Evolutionary conservation across 2,329 filamentous ascomycete species (phyloP).

Genomic region (Teratosphaeriaceae sp.): DNA sequence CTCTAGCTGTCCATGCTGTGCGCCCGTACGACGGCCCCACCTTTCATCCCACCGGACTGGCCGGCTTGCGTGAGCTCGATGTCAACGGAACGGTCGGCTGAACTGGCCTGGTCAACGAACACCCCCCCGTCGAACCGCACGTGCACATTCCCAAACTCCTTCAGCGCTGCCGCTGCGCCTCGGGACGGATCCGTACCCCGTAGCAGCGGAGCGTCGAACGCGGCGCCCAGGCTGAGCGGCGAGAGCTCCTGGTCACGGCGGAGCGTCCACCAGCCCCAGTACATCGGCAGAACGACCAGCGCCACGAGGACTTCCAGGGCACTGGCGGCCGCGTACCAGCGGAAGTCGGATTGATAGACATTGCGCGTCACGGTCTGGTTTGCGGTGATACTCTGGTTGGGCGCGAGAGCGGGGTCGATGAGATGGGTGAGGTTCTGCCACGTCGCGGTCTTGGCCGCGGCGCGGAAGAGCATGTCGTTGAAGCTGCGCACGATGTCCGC

Average conservation of each 20-base stretch:
- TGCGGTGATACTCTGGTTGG: slow-evolving; percentile 6
- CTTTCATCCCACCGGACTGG: no score
- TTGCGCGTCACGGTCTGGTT: slow-evolving; percentile 9
- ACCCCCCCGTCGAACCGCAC: not conserved
- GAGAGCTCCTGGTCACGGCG: slow-evolving; percentile 1
- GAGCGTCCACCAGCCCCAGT: slow-evolving; percentile 13
- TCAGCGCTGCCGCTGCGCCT: not conserved
- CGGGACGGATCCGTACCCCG: not conserved
- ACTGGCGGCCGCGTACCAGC: slow-evolving; percentile 11
- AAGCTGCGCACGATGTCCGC: slow-evolving; percentile 6
- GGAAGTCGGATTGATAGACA: slow-evolving; percentile 11
- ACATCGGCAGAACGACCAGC: slow-evolving; percentile 10
- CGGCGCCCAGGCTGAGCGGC: slow-evolving; percentile 2
- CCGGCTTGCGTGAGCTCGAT: no score
- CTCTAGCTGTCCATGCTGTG: no score
- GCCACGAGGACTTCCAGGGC: slow-evolving; percentile 7
- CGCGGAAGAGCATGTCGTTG: slow-evolving; percentile 11
- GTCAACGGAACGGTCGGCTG: no score
- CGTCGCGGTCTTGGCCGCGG: slow-evolving; percentile 2
- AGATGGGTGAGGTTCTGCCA: not conserved
- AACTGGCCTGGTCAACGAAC: no score
- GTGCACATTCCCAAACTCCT: slow-evolving; percentile 2
- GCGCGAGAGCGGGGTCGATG: slow-evolving; percentile 6
- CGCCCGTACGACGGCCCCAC: no score
- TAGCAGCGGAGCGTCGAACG: slow-evolving; percentile 4